Conservation (phyloP, 1,139 yeast species). For the Pichia sp. region DNA sequence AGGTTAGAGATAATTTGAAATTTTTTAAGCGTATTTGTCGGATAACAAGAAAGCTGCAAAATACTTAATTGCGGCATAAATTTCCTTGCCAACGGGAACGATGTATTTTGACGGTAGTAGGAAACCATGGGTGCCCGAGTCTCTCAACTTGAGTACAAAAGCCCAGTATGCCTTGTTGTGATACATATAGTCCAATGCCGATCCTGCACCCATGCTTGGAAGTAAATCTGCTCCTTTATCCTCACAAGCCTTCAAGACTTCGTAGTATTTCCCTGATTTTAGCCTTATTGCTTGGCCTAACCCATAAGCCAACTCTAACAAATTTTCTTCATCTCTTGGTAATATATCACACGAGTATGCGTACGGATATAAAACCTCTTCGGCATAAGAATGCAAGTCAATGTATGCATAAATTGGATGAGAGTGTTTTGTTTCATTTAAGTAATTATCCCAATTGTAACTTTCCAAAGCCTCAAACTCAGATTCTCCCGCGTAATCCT, state of each 20-base stretch:
- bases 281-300: conserved; percentile 67
- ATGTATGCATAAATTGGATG: conserved; percentile 70
- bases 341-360: conserved; percentile 69
- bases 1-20: neutral
- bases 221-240: conserved; percentile 67
- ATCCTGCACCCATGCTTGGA: conserved; percentile 77
- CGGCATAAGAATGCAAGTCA: conserved; percentile 82
- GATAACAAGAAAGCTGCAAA: conserved; percentile 60
- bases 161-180: conserved; percentile 82
- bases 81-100: conserved; percentile 71
- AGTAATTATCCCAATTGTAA: conserved; percentile 55
- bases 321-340: conserved; percentile 77
- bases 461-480: conserved; percentile 80
- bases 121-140: conserved; percentile 81
- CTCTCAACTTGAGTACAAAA: conserved; percentile 75
- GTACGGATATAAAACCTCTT: conserved; percentile 77
- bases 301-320: conserved; percentile 78
- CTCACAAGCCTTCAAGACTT: conserved; percentile 72
- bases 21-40: conserved; percentile 4
- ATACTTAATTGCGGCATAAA: conserved; percentile 63
- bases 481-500: conserved; percentile 71
- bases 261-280: conserved; percentile 57
- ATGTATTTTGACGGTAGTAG: conserved; percentile 69
- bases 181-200: conserved; percentile 80
- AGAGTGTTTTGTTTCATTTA: conserved; percentile 54